Conservation (phyloP, 352 stramenopile genomes). For the Pythium dissimile region DNA sequence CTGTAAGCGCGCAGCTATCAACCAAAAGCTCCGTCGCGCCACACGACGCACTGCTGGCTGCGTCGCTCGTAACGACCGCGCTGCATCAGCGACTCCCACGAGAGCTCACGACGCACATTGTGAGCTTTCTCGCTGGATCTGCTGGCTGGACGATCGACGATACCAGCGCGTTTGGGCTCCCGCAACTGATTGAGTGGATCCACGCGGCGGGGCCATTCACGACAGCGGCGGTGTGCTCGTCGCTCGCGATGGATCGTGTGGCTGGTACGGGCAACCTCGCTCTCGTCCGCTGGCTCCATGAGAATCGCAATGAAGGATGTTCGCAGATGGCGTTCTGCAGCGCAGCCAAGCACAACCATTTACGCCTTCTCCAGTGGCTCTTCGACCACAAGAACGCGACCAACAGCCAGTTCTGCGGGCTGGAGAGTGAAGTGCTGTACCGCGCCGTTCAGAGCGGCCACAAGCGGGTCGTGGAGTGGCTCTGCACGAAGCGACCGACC, state of each 20-base stretch:
- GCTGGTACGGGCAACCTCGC: conserved; percentile 1
- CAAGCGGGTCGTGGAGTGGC: not conserved
- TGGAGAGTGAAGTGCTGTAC: conserved; percentile 4
- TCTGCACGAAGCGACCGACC: not conserved
- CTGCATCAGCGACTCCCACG: not conserved
- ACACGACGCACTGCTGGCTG: not conserved
- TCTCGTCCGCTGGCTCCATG: conserved; percentile 9
- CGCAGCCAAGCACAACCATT: conserved; percentile 6
- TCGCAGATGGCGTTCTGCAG: conserved; percentile 10
- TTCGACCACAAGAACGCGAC: not conserved
- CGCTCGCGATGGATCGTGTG: conserved; percentile 18
- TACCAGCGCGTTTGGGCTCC: not conserved
- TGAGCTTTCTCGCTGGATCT: conserved; percentile 10
- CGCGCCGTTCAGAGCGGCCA: conserved; percentile 4
- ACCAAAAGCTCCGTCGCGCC: too few species aligned
- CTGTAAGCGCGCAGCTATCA: not conserved
- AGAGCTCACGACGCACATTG: not conserved
- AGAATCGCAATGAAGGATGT: conserved; percentile 13
- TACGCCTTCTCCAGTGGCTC: conserved; percentile 9
- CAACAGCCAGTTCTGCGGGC: not conserved
- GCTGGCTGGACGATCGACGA: conserved; percentile 9
- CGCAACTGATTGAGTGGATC: not conserved
- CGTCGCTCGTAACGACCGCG: not conserved
- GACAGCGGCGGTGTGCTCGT: not conserved
- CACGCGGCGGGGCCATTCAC: not conserved